Evolutionary conservation across 2,329 filamentous ascomycete species (phyloP).

Genomic region (Monilinia vaccinii-corymbosi): DNA sequence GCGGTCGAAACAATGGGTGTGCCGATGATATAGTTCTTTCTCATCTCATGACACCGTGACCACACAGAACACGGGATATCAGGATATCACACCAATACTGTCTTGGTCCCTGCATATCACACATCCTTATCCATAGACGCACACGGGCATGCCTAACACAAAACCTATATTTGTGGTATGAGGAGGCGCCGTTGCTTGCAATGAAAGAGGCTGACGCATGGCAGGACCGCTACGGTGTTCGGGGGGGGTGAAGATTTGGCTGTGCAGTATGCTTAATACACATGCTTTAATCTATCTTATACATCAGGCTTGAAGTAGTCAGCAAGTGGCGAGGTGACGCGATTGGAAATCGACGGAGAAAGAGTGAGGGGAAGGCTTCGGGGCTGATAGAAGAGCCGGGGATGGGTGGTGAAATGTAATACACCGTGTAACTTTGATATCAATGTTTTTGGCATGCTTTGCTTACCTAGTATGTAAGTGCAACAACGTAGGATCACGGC

Average conservation of each 20-base stretch:
- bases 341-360: neutral
- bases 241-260: neutral
- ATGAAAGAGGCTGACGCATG: neutral
- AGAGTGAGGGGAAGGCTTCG: neutral
- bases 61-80: neutral
- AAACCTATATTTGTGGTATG: neutral
- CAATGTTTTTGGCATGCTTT: neutral
- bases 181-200: neutral
- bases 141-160: neutral
- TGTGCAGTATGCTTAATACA: neutral
- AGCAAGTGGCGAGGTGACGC: neutral
- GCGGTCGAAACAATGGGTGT: neutral
- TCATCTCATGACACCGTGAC: neutral
- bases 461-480: neutral
- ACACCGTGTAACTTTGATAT: neutral
- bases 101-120: neutral
- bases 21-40: neutral
- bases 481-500: neutral
- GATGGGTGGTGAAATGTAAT: neutral
- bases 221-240: neutral
- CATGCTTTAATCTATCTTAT: neutral
- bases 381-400: neutral
- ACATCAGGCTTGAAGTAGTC: neutral
- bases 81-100: neutral
- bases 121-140: neutral